phyloP scores from a whole-genome alignment of 176 grass and related monocot species.

The Coix lacrymajobi region DNA sequence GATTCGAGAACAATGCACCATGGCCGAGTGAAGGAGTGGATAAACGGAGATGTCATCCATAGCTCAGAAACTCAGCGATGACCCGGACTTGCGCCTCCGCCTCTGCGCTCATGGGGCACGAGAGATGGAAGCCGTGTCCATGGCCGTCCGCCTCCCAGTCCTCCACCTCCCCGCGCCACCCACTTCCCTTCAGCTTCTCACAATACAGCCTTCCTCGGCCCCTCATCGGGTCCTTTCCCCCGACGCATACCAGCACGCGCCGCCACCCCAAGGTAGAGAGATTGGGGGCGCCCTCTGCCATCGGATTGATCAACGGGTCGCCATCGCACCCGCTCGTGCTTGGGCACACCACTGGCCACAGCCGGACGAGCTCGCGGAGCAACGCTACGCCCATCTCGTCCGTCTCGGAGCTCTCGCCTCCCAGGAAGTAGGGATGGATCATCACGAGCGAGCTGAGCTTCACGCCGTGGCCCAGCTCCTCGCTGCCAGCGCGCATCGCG shows the following conservation, averaged over 20 bases:
- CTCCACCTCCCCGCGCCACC: conserved; percentile 46
- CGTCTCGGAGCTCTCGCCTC: conserved; percentile 34
- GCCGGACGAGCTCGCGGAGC: conserved; percentile 7
- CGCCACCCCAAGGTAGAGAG: conserved; percentile 36
- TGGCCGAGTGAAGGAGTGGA: background rate
- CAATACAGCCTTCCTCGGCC: conserved; percentile 47
- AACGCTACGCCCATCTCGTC: conserved; percentile 33
- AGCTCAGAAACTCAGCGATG: conserved; percentile 36
- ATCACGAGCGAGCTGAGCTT: conserved; percentile 37
- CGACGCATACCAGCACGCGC: conserved; percentile 46
- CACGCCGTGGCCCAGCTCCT: conserved; percentile 28
- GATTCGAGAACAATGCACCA: background rate
- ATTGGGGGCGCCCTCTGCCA: conserved; percentile 40
- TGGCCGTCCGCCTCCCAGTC: conserved; percentile 44
- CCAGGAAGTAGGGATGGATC: conserved; percentile 73
- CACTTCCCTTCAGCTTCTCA: conserved; percentile 44
- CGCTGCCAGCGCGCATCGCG: conserved; percentile 54
- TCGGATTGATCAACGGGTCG: conserved; percentile 75
- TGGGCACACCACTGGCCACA: conserved; percentile 61
- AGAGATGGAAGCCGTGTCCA: conserved; percentile 58
- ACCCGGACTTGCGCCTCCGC: conserved; percentile 11
- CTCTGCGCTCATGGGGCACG: background rate
- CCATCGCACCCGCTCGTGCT: conserved; percentile 43
- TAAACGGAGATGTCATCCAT: conserved; percentile 9
- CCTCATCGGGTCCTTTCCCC: conserved; percentile 43